Conservation (phyloP, 768 basidiomycete genomes). For the Trametes cubensis region DNA sequence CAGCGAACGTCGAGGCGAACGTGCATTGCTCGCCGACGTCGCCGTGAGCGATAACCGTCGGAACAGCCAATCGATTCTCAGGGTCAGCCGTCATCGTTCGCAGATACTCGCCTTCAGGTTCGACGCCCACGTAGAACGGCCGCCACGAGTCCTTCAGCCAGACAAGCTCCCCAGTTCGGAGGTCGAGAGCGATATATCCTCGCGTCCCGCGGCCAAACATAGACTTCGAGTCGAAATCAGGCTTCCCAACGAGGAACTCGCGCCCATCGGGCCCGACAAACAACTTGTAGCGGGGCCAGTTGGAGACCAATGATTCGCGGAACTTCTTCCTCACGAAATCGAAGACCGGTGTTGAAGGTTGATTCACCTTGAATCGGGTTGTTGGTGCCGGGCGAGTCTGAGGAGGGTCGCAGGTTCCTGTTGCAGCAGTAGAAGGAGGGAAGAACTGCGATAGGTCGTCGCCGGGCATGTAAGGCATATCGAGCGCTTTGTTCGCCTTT, state of each 20-base stretch:
- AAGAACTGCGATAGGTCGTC: no score
- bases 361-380: no score
- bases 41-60: constrained; percentile 8
- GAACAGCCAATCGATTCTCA: background rate
- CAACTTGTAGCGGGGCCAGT: constrained; percentile 13
- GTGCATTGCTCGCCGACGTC: background rate
- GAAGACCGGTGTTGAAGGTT: background rate
- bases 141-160: constrained; percentile 26
- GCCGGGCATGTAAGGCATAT: background rate
- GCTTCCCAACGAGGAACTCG: constrained; percentile 6
- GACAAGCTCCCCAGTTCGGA: constrained; percentile 2
- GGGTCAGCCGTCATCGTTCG: background rate
- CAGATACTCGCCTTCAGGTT: constrained; percentile 13
- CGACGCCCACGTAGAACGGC: background rate
- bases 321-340: background rate
- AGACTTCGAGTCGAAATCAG: background rate
- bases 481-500: background rate
- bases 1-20: background rate
- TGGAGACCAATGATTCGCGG: background rate
- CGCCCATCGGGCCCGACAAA: background rate
- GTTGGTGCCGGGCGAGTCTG: no score
- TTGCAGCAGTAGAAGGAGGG: no score
- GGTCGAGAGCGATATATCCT: constrained; percentile 20
- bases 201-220: constrained; percentile 15
- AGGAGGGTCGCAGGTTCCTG: no score